Conservation (phyloP, 2,329 filamentous ascomycete species). For the Trichophyton simii region DNA sequence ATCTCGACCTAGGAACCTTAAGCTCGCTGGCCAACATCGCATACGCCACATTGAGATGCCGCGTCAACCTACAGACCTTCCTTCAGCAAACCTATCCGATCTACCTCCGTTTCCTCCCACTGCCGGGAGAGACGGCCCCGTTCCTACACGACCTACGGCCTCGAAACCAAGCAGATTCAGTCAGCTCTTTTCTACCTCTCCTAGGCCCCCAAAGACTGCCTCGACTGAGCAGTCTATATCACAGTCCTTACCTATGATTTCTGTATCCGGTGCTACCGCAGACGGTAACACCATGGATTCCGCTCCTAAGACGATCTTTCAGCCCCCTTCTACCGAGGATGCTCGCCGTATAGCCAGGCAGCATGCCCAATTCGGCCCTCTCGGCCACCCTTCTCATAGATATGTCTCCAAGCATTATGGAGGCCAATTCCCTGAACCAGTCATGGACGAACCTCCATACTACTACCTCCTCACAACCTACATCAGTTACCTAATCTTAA, state of each 20-base stretch:
- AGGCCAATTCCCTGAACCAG: slow-evolving; percentile 62
- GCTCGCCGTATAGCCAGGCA: slow-evolving; percentile 59
- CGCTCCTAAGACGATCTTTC: slow-evolving; percentile 67
- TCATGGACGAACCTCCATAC: slow-evolving; percentile 93
- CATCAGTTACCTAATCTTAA: slow-evolving; percentile 92
- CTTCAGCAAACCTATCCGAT: slow-evolving; percentile 41
- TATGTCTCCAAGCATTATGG: slow-evolving; percentile 84
- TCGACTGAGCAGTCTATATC: slow-evolving; percentile 57
- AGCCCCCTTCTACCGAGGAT: slow-evolving; percentile 77
- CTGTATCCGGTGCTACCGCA: slow-evolving; percentile 70
- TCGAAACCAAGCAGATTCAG: slow-evolving; percentile 63
- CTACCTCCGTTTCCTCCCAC: slow-evolving; percentile 37
- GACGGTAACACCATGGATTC: slow-evolving; percentile 64
- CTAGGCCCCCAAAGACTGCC: slow-evolving; percentile 53
- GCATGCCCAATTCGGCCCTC: slow-evolving; percentile 83
- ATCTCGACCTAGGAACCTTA: neutral
- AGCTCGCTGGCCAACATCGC: neutral
- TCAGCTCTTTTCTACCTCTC: slow-evolving; percentile 70
- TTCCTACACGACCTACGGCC: slow-evolving; percentile 36
- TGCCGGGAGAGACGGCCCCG: slow-evolving; percentile 43
- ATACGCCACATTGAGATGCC: slow-evolving; percentile 41
- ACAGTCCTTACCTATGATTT: slow-evolving; percentile 77
- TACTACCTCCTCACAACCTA: slow-evolving; percentile 96
- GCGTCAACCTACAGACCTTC: slow-evolving; percentile 49
- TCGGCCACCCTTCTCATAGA: slow-evolving; percentile 66